Evolutionary conservation across 2,329 filamentous ascomycete species (phyloP), one percentile per base, ranked within the genome.

Genomic region (Botryotinia convoluta): DNA sequence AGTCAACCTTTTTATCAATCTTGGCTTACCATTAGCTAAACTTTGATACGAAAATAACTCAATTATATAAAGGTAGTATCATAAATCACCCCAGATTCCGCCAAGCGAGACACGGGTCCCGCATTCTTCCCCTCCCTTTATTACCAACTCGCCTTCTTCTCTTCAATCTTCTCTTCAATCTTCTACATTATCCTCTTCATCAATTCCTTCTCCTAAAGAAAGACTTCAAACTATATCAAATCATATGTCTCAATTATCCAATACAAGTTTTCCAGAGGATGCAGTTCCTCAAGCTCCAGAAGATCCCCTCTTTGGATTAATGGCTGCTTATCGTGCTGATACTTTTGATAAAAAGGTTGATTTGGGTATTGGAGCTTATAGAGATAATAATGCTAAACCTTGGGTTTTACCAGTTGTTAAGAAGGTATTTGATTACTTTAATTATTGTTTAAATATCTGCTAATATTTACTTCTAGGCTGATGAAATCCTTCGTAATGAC

Each of bases 391-490:
- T 81, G 95, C 94, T 75, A 98, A 98, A 86, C 96, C 96, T 4
- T 99, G 96, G 96, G 91, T 99, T 75, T 85, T 99, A 76, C 95
- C 96, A 32, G 95, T 98, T 3, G 95, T 98, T 75, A 97, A 94
- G 85, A 97, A 97, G 93, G 95, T 97, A 85, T 81, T 85, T 54
- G 3, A 39, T 20, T 35, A 18, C 2, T 42, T 54, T 8, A 8
- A 18, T 9, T 9, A 16, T 39, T 39, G 1, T 22, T 37, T 35
- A 37, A n/a, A 18, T 3, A 42, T 62, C n/a, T 69, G 45, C 64
- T 73, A 69, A 73, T 57, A 9, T 48, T n/a, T 8, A 22, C 16
- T 44, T 9, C 70, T 82, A 98, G 95, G 96, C 96, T 79, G 95
- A 98, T 82, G 92, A 96, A 77, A 90, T 94, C 80, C 89, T 98